These are phyloP conservation scores for Chaetomium strumarium DNA, from an alignment of 2,329 filamentous ascomycete species.

Conservation along the genomic window DNA sequence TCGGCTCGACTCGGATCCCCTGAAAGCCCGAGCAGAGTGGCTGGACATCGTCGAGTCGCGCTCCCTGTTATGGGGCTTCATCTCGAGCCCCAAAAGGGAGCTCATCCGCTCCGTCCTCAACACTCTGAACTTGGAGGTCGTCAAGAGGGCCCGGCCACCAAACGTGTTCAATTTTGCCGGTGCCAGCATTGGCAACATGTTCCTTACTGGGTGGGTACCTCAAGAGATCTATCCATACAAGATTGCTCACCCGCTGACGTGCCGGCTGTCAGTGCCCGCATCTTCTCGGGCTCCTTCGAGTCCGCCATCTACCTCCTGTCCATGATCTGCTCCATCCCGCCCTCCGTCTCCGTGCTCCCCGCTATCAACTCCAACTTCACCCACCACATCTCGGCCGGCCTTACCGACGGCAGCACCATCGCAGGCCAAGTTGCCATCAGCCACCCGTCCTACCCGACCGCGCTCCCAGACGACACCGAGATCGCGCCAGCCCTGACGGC, in stretches of 20 bases:
- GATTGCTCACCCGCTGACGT: neutral
- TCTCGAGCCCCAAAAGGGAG: constrained; percentile 67
- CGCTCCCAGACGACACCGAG: constrained; percentile 34
- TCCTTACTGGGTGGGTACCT: constrained; percentile 61
- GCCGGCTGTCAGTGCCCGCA: constrained; percentile 49
- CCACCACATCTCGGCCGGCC: constrained; percentile 82
- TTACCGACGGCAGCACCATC: constrained; percentile 70
- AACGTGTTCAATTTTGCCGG: constrained; percentile 73
- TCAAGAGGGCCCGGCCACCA: constrained; percentile 66
- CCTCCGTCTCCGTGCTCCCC: constrained; percentile 71
- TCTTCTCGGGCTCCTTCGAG: constrained; percentile 91
- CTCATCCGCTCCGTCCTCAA: constrained; percentile 73
- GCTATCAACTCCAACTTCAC: constrained; percentile 94
- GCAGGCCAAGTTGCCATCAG: constrained; percentile 91
- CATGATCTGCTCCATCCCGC: constrained; percentile 78
- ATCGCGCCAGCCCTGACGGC: constrained; percentile 25
- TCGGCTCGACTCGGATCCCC: constrained; percentile 59
- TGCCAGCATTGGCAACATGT: constrained; percentile 72
- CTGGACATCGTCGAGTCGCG: constrained; percentile 80
- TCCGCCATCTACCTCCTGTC: constrained; percentile 85
- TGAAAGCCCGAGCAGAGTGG: constrained; percentile 70
- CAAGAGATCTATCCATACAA: neutral
- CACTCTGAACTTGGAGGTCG: constrained; percentile 68
- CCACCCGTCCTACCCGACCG: constrained; percentile 67
- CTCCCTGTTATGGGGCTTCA: constrained; percentile 66